Base-by-base conservation (phyloP, 2,329 filamentous ascomycete genomes). In the Botrytis paeoniae region DNA sequence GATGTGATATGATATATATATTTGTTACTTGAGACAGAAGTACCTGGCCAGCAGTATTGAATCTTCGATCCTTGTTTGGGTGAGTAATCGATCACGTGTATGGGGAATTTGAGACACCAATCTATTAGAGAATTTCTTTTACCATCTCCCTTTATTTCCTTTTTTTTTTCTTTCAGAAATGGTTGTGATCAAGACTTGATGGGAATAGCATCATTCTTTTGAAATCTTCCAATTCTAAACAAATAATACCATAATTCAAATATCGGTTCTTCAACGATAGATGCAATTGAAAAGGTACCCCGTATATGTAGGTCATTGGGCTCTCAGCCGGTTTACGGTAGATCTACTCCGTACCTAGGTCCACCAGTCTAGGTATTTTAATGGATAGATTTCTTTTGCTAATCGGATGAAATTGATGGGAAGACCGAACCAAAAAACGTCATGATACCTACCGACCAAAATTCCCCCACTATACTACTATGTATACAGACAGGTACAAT, bases 371-470 rank as follows among this genome's bases (percentile, higher is more conserved):
- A 20, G 43, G 43, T 48, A 48, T 48, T 10, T 25, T 22, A 48
- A 48, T 48, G 25, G 48, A n/a, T n/a, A 25, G 9, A 54, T 54
- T 54, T 18, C n/a, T 54, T 54, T 54, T 18, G 41, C 39, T 54
- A 22, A 54, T 68, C 64, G 64, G 64, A 68, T 57, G 43, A 66
- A 54, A 39, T 35, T 39, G 32, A 37, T n/a, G 32, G 35, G 32
- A 25, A 66, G 45, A 16, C 64, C 45, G 43, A 68, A 51, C 25
- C 51, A 57, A 57, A 54, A 68, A 68, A 68, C 64, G 64, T 68
- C 48, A 68, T 68, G 48, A 68, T 51, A 54, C 48, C 22, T 54
- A n/a, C 48, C 48, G 25, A 14, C 60, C 37, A 32, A 63, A 48
- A 10, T 4, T 9, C 43, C 43, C 64, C 64, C 63, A 66, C 64